Evolutionary conservation across 73 alveolate species (phyloP), one percentile per base, ranked within the genome.

Genomic region (Diophrys sp.): DNA sequence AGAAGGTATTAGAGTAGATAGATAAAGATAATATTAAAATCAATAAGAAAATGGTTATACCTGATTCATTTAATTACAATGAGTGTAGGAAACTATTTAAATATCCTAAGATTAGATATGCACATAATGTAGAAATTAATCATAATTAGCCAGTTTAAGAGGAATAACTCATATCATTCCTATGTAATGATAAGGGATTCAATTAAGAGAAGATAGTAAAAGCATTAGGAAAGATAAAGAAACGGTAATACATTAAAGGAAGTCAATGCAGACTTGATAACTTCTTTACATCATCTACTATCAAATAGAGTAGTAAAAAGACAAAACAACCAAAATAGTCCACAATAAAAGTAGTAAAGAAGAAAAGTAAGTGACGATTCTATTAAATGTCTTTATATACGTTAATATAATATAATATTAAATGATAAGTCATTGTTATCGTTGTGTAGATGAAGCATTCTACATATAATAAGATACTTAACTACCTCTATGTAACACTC

Each of bases 31-130:
- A 89, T 71, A 89, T 83, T 27, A 86, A 86, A 73, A 80, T 83
- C 71, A 89, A 85, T 56, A 92, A 89, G 54, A 75, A 90, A 87
- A 78, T 74, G 74, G 33, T 73, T 23, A 33, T 80, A 70, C 95
- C 95, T 54, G 96, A 89, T 18, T 75, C 83, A 62, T 94, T 89
- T 71, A 83, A 90, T 69, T 94, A 80, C 83, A 89, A 82, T 33
- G 75, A 74, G 56, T 96, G 97, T 0, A 80, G 97, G 70, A 78
- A 89, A 54, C 82, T 94, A 30, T 94, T 94, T 77, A 75, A 79
- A 72, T 79, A 92, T 25, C 97, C 96, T 1, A 95, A 91, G 76
- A 94, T 92, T 29, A 70, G 76, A 1, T 76, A 80, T 44, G 74
- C 83, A 44, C 62, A 85, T 24, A 83, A 79, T 0, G 74, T 77